These are phyloP conservation scores for Diplodia scrobiculata DNA, from an alignment of 2,329 filamentous ascomycete genomes.

Conservation along the genomic window DNA sequence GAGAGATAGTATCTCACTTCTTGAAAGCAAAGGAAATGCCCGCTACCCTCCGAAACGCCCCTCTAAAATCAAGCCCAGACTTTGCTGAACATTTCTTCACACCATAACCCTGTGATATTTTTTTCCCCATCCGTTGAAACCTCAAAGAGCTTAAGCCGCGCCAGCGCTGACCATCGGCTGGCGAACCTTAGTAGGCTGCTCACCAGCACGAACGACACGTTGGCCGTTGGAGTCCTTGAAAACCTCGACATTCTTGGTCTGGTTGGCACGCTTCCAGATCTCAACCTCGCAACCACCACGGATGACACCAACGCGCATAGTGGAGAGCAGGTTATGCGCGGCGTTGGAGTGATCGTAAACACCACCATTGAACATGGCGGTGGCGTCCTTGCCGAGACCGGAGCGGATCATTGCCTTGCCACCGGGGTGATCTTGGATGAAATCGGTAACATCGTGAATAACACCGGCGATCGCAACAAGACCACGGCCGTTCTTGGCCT, in stretches of 20 bases:
- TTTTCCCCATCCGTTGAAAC: not conserved
- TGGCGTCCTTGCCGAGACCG: slow-evolving; percentile 49
- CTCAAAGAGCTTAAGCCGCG: slow-evolving; percentile 63
- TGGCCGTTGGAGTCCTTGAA: slow-evolving; percentile 79
- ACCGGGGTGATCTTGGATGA: slow-evolving; percentile 50
- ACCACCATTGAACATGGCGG: slow-evolving; percentile 50
- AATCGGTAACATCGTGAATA: slow-evolving; percentile 48
- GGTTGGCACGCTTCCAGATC: slow-evolving; percentile 50
- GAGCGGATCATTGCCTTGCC: slow-evolving; percentile 48
- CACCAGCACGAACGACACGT: slow-evolving; percentile 81
- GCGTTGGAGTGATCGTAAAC: slow-evolving; percentile 49
- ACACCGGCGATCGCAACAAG: slow-evolving; percentile 48
- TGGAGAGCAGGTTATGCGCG: slow-evolving; percentile 49
- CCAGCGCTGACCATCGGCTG: slow-evolving; percentile 81
- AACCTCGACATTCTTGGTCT: slow-evolving; percentile 71
- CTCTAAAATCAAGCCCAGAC: not conserved
- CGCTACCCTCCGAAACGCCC: slow-evolving; percentile 12
- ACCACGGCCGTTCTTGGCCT: slow-evolving; percentile 47
- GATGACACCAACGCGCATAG: slow-evolving; percentile 49
- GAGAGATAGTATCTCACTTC: slow-evolving; percentile 5
- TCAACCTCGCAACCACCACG: slow-evolving; percentile 49
- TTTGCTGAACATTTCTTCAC: slow-evolving; percentile 4
- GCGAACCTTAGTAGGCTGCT: slow-evolving; percentile 79
- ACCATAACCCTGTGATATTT: slow-evolving; percentile 1
- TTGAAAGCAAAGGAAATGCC: slow-evolving; percentile 1